Percentiles rank a stretch among this genome's conserved stretches.
phyloP scores from a whole-genome alignment of 176 grass and related monocot species.

The Juncus inflexus region DNA sequence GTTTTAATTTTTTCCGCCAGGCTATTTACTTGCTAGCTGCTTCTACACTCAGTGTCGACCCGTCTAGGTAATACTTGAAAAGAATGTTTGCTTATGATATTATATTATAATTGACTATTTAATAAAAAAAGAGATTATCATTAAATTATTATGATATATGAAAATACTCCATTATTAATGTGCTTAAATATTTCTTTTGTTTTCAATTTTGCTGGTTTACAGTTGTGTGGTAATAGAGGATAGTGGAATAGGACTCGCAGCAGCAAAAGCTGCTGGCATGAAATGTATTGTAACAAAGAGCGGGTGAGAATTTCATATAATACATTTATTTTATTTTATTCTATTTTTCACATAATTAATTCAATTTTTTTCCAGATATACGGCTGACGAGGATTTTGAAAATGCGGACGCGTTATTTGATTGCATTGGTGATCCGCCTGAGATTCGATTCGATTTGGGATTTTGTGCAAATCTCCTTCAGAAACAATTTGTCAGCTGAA shows the following conservation, averaged over 20 bases:
- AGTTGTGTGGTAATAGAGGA: conserved; percentile 99
- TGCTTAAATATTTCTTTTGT: conserved; percentile 17
- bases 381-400: conserved; percentile 72
- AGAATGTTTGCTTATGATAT: neutral
- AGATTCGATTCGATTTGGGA: conserved; percentile 61
- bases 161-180: neutral
- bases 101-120: neutral
- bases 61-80: conserved; percentile 53
- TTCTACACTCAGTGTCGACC: conserved; percentile 76
- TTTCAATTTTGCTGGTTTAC: conserved; percentile 23
- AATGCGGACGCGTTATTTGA: conserved; percentile 75
- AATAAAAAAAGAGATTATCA: neutral
- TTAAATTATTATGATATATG: neutral
- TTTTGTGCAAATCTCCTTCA: conserved; percentile 69
- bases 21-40: conserved; percentile 92
- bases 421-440: conserved; percentile 89
- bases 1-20: conserved; percentile 30
- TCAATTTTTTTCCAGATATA: conserved; percentile 50
- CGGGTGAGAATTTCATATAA: conserved; percentile 44
- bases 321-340: neutral
- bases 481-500: conserved; percentile 78
- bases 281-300: conserved; percentile 92
- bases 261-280: conserved; percentile 88
- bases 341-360: neutral
- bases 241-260: conserved; percentile 80